Evolutionary conservation across 805 yeast genomes (phyloP).

Genomic region (Candida anglica): DNA sequence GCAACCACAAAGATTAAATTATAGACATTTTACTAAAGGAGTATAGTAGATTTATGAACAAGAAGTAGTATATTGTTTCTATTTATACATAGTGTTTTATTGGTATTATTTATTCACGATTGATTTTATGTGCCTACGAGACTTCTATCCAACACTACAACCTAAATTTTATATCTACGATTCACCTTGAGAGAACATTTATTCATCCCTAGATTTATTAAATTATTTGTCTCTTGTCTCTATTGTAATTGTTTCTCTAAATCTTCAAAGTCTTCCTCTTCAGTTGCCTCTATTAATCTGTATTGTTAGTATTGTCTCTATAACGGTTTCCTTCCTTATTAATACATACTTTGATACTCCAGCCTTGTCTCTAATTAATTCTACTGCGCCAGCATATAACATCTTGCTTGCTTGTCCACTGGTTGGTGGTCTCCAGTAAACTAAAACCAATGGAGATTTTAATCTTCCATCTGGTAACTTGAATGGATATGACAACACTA

Average conservation of each 20-base stretch:
- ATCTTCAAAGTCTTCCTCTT: conserved; percentile 68
- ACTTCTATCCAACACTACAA: no score
- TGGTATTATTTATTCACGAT: no score
- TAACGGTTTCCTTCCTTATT: background rate
- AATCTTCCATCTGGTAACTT: conserved; percentile 67
- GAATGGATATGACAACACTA: conserved; percentile 74
- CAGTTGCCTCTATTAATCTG: conserved; percentile 57
- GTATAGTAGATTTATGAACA: no score
- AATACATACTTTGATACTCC: conserved; percentile 58
- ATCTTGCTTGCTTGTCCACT: conserved; percentile 77
- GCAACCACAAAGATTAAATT: no score
- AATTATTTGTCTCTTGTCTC: no score
- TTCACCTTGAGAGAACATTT: no score
- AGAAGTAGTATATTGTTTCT: no score
- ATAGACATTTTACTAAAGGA: no score
- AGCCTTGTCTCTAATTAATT: conserved; percentile 71
- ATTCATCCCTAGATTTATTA: no score
- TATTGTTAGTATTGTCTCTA: conserved; percentile 15
- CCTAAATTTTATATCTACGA: no score
- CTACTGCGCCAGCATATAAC: conserved; percentile 91
- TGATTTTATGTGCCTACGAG: no score
- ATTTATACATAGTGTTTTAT: no score
- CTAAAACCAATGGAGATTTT: conserved; percentile 67
- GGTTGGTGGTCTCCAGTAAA: conserved; percentile 89
- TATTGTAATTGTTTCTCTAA: conserved; percentile 33